phyloP scores from a whole-genome alignment of 2,329 filamentous ascomycete genomes.

The Pyrenochaeta sp. region DNA sequence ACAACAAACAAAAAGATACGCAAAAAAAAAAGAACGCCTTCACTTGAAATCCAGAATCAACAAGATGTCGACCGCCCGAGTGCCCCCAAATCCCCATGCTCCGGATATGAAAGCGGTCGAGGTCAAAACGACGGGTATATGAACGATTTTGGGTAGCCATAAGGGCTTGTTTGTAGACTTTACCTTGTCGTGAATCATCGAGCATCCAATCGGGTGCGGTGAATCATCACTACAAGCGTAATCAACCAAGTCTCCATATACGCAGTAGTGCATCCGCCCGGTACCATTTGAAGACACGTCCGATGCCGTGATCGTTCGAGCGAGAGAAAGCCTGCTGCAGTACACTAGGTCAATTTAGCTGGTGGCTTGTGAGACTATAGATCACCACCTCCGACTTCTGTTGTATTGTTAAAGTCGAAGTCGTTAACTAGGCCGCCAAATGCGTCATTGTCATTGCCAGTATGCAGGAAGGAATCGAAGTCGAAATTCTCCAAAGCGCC shows the following conservation, averaged over 20 bases:
- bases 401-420: conserved; percentile 46
- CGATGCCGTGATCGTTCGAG: neutral
- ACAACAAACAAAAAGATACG: neutral
- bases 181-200: neutral
- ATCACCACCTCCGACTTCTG: conserved; percentile 31
- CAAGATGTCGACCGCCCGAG: neutral
- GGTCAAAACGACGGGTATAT: conserved; percentile 36
- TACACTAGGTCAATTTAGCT: conserved; percentile 1
- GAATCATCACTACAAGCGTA: neutral
- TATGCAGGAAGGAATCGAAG: conserved; percentile 73
- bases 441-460: conserved; percentile 55
- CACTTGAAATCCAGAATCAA: neutral
- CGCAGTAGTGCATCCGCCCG: neutral
- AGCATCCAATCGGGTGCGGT: neutral
- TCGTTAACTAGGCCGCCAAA: conserved; percentile 45
- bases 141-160: conserved; percentile 22
- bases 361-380: conserved; percentile 4
- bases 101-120: conserved; percentile 24
- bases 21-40: neutral
- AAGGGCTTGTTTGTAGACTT: neutral
- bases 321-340: neutral
- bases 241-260: conserved; percentile 1
- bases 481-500: conserved; percentile 75
- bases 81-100: conserved; percentile 20
- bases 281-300: neutral